Evolutionary conservation across 2,329 filamentous ascomycete genomes (phyloP).

Genomic region (Curvularia sp.): DNA sequence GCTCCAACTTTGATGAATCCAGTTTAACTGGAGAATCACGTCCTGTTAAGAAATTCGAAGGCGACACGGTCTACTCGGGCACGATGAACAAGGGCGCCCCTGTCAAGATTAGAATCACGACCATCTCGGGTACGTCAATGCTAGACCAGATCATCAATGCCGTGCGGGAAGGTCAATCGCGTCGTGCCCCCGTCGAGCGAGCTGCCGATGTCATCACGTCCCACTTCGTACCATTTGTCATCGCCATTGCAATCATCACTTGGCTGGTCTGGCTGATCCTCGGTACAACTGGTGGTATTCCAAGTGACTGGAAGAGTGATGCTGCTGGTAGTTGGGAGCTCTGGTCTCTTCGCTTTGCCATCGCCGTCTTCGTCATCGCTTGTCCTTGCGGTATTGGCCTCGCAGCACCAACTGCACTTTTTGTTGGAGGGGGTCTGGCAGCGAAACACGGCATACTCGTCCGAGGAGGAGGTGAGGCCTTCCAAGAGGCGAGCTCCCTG

Average conservation of each 20-base stretch:
- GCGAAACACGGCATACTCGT: conserved; percentile 81
- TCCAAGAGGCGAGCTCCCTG: conserved; percentile 80
- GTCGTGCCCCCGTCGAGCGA: conserved; percentile 76
- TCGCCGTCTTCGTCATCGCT: conserved; percentile 85
- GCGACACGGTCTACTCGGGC: conserved; percentile 73
- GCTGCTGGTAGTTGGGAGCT: conserved; percentile 69
- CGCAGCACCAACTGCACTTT: conserved; percentile 83
- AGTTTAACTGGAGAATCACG: conserved; percentile 83
- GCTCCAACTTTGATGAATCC: conserved; percentile 82
- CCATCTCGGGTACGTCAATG: conserved; percentile 73
- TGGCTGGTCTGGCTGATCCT: conserved; percentile 76
- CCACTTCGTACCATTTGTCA: conserved; percentile 78
- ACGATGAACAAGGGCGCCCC: conserved; percentile 75
- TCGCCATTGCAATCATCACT: conserved; percentile 70
- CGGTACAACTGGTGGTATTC: conserved; percentile 65
- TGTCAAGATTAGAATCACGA: conserved; percentile 68
- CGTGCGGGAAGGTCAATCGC: conserved; percentile 78
- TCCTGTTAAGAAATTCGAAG: conserved; percentile 67
- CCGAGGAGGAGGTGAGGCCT: conserved; percentile 84
- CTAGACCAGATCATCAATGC: conserved; percentile 79
- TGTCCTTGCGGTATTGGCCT: conserved; percentile 85
- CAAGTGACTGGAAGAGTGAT: conserved; percentile 61
- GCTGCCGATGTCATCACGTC: conserved; percentile 75
- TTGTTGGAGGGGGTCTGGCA: conserved; percentile 80
- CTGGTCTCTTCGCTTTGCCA: conserved; percentile 82